Base-by-base conservation (phyloP, 1,284 basidiomycete genomes). In the Cryptococcus sp. region DNA sequence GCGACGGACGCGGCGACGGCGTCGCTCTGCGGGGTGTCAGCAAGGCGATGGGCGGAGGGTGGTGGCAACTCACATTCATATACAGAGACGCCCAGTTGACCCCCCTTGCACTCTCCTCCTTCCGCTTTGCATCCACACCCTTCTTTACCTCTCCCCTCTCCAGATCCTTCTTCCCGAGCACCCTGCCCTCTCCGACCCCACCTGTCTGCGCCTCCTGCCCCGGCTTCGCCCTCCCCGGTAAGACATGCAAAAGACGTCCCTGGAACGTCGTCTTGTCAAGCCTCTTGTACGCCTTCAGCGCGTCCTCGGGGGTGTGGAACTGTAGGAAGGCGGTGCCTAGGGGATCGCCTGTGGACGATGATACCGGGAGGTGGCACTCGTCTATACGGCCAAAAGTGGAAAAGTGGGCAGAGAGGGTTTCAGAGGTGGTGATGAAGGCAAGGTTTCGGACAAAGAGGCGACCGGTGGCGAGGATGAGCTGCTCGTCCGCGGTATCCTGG, bases 1-100 rank as follows among this genome's bases (percentile, higher is more conserved):
- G 91, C 88, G 28, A 94, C 83, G 4, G 88, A 91, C 1, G 87
- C 85, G 0, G 87, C 86, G 0, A 94, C 90, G 11, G 91, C 90
- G 70, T 95, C 91, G 61, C 87, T 88, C 91, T 95, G 69, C 16
- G 39, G 15, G 15, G 2, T 40, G 37, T 36, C 21, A 42, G 21
- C 28, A 24, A 7, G 36, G 35, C n/a, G 24, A 24, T 33, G 21
- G 12, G 16, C 4, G n/a, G 12, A 33, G 20, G 11, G 40, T 37
- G 21, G 46, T n/a, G n/a, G 16, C 2, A 6, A 87, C 89, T 77
- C 79, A 93, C 92, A 81, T 96, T 98, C 91, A 98, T 95, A 72
- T 95, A 98, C 60, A 98, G 76, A 81, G 91, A 89, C 46, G 87
- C 87, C 95, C 95, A 98, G 76, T 95, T 96, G 70, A 97, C 94